Conservation (phyloP, 2,329 filamentous ascomycete genomes). For the Bipolaris zeicola region DNA sequence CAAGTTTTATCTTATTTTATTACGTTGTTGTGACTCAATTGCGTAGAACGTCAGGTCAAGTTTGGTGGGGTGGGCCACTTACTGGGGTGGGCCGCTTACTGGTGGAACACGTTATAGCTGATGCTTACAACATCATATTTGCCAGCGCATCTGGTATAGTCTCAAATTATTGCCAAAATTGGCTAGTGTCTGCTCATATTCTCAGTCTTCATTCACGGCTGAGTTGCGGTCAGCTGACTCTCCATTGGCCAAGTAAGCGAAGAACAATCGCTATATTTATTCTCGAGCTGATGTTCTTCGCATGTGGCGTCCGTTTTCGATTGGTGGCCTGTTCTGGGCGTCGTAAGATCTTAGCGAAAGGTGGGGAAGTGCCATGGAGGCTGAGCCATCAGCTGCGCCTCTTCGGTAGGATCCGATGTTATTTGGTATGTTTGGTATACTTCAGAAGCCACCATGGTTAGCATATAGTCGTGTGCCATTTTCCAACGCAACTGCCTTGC, state of each 20-base stretch:
- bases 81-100: no score
- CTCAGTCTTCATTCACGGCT: slow-evolving; percentile 2
- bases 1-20: no score
- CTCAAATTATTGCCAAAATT: neutral
- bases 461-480: neutral
- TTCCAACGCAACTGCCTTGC: neutral
- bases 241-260: slow-evolving; percentile 2
- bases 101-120: no score
- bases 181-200: neutral
- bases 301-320: neutral
- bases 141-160: neutral
- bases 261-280: neutral
- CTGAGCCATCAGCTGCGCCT: slow-evolving; percentile 1
- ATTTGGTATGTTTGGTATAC: neutral
- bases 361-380: slow-evolving; percentile 1
- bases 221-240: neutral
- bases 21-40: no score
- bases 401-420: neutral
- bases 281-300: slow-evolving; percentile 1
- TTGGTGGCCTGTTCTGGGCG: neutral
- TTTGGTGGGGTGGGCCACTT: no score
- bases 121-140: neutral
- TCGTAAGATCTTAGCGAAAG: neutral
- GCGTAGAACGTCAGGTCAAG: no score
- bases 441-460: no score